Evolutionary conservation across 768 basidiomycete genomes (phyloP), one percentile per base, ranked within the genome.

Genomic region (Auricularia heimuer): DNA sequence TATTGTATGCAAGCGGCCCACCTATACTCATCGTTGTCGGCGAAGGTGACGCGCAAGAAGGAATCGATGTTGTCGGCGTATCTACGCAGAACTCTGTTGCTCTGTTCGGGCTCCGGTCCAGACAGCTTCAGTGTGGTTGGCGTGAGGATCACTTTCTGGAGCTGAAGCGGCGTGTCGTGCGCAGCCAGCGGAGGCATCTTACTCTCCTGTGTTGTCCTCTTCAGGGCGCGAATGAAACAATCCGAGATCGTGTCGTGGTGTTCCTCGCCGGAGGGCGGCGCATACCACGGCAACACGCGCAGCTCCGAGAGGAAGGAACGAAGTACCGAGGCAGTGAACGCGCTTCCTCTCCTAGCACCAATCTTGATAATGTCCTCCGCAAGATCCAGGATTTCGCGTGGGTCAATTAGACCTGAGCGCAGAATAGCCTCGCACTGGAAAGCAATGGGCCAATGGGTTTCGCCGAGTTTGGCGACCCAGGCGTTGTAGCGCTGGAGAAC

Each of bases 31-130:
- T 77, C 81, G 69, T 89, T 87, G 63, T 89, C 86, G 18, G 80
- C 77, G 69, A 88, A 86, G 64, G 77, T 76, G 65, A 89, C 86
- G 7, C 86, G 82, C 33, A 89, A 68, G 70, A 90, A 90, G 33
- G 77, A 79, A 66, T 82, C 78, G 24, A 83, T 80, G 63, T 82
- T 71, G 29, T 71, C 64, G 0, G 76, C 61, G 69, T 84, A 87
- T 8, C 73, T 73, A 24, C 87, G 81, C 44, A 89, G 80, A 45
- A 88, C 79, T 3, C 85, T 75, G 67, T 89, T 90, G 0, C 85
- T 84, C 4, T 82, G 79, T 66, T 88, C 86, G 3, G 77, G 77
- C 65, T 77, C 80, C 3, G 85, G 85, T 0, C 86, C 86, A 39
- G 78, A 78, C 42, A 85, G 74, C 54, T 70, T 72, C 68, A 83